phyloP scores from a whole-genome alignment of 352 stramenopile species.

The Globisporangium recalcitrans region DNA sequence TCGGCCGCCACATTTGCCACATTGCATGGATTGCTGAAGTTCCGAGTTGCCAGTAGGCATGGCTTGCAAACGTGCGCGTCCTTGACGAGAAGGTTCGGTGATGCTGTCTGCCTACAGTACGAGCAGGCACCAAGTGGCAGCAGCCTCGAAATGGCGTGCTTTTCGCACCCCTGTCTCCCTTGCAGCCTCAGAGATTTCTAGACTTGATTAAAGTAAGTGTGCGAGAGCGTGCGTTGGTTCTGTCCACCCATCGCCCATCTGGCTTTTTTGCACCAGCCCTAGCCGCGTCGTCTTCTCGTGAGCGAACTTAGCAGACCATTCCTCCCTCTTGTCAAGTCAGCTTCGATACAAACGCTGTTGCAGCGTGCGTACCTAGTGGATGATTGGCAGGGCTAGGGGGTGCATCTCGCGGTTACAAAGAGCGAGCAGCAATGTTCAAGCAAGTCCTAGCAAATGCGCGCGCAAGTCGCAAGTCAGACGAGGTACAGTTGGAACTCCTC shows the following conservation, averaged over 20 bases:
- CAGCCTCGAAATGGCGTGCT: background rate
- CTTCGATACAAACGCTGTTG: background rate
- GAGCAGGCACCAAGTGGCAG: background rate
- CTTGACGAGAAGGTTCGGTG: background rate
- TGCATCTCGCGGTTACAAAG: constrained; percentile 1
- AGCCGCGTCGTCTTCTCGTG: background rate
- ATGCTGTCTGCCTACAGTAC: background rate
- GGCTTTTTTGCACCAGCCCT: constrained; percentile 2
- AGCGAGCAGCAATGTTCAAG: constrained; percentile 3
- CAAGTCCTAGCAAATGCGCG: background rate
- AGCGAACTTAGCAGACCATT: background rate
- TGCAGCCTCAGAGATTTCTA: constrained; percentile 1
- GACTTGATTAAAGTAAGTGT: constrained; percentile 5
- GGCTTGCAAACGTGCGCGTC: background rate
- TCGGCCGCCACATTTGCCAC: background rate
- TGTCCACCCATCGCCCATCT: constrained; percentile 1
- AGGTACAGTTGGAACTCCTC: background rate
- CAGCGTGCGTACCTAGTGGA: background rate
- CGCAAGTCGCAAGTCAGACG: background rate
- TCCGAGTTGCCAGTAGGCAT: background rate
- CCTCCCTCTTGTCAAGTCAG: background rate
- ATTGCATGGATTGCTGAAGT: background rate
- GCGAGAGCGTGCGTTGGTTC: background rate
- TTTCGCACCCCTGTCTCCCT: background rate
- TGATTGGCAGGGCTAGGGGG: background rate